Base-by-base conservation (phyloP, 192 early-diverging fungal genomes). In the Coemansia sp. region DNA sequence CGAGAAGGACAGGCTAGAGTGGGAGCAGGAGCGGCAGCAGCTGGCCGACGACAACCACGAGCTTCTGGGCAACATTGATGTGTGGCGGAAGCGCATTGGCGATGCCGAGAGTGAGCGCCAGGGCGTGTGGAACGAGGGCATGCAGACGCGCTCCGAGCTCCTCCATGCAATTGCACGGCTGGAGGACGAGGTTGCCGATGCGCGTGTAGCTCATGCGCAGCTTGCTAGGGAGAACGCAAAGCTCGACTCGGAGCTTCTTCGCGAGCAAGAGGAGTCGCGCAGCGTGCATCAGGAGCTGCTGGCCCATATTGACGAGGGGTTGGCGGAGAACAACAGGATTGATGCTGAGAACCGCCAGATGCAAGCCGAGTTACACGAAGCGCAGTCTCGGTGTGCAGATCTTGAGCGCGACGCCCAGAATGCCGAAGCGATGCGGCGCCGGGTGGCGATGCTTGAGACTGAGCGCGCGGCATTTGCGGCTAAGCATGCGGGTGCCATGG, bases 11-110 rank as follows among this genome's bases (percentile, higher is more conserved):
- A 62, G 71, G 11, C 38, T 45, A 1, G 74, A 82, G 43, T 77
- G 74, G 79, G 79, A 77, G 42, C 42, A 49, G 17, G 79, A 82
- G 46, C 79, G 79, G 2, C 67, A 77, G 64, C 63, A 68, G 31
- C 41, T 82, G 40, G 24, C 37, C 11, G 69, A 77, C 20, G 71
- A 77, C 31, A 73, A 71, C 20, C 51, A 41, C 5, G 75, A 76
- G 25, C 65, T 76, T 3, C 60, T 70, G 29, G n/a, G 40, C 29
- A 67, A 54, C 6, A 62, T 82, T 8, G 70, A 73, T 36, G 45
- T 40, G 27, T 82, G 79, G 79, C 70, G 68, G 24, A 54, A 72
- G 38, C 73, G 79, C 19, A 76, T 82, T 27, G 79, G 68, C 4
- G 74, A 73, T 8, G 62, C 56, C 36, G 79, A 82, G 64, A 62